phyloP scores from a whole-genome alignment of 441 rosid genomes.

The Adansonia madagascariensis region DNA sequence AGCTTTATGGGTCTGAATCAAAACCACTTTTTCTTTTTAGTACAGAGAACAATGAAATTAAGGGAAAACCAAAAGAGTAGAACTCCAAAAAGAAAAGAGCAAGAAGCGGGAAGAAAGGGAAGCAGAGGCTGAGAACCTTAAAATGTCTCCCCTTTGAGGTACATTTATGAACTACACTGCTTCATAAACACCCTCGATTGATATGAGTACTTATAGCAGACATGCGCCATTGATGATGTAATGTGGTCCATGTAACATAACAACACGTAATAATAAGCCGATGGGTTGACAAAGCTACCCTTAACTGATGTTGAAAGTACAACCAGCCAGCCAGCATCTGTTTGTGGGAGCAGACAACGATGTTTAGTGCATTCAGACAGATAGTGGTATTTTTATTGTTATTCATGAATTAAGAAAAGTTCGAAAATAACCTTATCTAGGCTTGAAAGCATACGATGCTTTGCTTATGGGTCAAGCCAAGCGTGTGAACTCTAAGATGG shows the following conservation, averaged over 20 bases:
- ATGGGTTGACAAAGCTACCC: neutral
- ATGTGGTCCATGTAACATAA: conserved; percentile 19
- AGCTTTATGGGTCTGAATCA: neutral
- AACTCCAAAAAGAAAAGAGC: neutral
- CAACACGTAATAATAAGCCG: neutral
- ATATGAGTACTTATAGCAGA: conserved; percentile 16
- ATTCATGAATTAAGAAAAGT: neutral
- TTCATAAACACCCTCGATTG: neutral
- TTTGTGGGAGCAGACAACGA: neutral
- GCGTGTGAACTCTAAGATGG: neutral
- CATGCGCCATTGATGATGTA: conserved; percentile 30
- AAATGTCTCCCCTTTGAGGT: neutral
- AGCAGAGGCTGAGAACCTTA: neutral
- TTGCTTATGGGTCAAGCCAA: neutral
- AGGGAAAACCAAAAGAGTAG: neutral
- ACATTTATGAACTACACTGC: conserved; percentile 19
- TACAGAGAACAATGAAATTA: neutral
- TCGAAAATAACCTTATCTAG: neutral
- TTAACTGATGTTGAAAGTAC: neutral
- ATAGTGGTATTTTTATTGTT: neutral
- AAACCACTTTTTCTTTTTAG: neutral
- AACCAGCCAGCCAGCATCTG: neutral
- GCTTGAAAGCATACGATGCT: neutral
- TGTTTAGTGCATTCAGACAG: neutral
- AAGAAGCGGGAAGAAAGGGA: neutral